Evolutionary conservation across 345 rosid species (phyloP), one percentile per base, ranked within the genome.

Genomic region (Punica granatum): DNA sequence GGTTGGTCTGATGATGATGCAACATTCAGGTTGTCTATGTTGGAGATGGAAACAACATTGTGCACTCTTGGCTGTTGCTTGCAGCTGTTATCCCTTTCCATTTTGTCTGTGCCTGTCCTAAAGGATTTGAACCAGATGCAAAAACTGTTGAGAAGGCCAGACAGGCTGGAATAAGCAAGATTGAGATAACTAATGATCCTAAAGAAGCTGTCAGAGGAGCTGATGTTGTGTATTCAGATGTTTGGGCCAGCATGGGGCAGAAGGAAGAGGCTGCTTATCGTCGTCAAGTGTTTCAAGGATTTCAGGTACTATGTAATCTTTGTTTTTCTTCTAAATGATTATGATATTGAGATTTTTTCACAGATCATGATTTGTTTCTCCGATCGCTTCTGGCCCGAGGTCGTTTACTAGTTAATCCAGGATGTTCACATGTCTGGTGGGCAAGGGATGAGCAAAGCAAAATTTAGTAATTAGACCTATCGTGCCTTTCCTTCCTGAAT

Each of bases 181-280:
- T 94, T 41, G 97, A 94, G 83, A 88, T 94, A 64, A 82, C 80
- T 67, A 82, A 88, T 73, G 97, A 94, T 76, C 85, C 92, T 31
- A 90, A 82, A 71, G 97, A 92, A 82, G 98, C 92, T 71, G 92
- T 94, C 25, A 74, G 68, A 70, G 93, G 86, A 71, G 97, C 96
- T 70, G 97, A 94, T 88, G 96, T 94, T 68, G 98, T 94, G n/a
- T 94, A 86, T 84, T 91, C 99, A 23, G 99, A 94, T 76, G 98
- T 85, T 67, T 88, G 98, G 99, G 98, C 99, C 66, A 91, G 98
- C 75, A 86, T 89, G 98, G 98, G 99, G 31, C 99, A 94, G 70
- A 94, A 89, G 78, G 95, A 94, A 67, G 98, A 94, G 84, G 96
- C 98, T 67, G 96, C 90, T 64, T 62, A 77, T 61, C 93, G 98